Percentiles rank a stretch among this genome's conserved stretches.
Conservation (phyloP, 768 basidiomycete genomes). For the Podaxis sp. region DNA sequence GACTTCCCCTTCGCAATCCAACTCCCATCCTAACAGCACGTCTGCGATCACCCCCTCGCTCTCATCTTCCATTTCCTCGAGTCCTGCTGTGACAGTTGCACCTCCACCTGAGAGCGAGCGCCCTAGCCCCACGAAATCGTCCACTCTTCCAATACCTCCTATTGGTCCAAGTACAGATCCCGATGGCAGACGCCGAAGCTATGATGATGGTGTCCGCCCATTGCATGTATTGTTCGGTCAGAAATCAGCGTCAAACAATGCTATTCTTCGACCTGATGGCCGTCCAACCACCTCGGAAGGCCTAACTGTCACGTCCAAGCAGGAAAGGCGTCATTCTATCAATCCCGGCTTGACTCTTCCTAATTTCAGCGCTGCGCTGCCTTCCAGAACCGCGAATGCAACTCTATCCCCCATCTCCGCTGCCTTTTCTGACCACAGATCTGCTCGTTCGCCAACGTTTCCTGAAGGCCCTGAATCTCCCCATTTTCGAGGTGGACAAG, state of each 20-base stretch:
- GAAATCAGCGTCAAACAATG: slow-evolving; percentile 23
- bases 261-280: slow-evolving; percentile 16
- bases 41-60: slow-evolving; percentile 8
- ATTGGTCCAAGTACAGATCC: slow-evolving; percentile 20
- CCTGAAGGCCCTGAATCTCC: slow-evolving; percentile 14
- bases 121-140: slow-evolving; percentile 33
- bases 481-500: slow-evolving; percentile 4
- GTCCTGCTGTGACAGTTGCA: slow-evolving; percentile 38
- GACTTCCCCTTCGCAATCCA: slow-evolving; percentile 16
- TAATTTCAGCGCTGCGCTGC: slow-evolving; percentile 27
- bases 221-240: slow-evolving; percentile 35
- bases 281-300: slow-evolving; percentile 25
- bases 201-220: slow-evolving; percentile 46
- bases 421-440: slow-evolving; percentile 23
- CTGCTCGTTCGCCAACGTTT: slow-evolving; percentile 28
- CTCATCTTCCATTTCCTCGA: slow-evolving; percentile 1
- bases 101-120: slow-evolving; percentile 28
- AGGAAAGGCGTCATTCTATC: slow-evolving; percentile 49
- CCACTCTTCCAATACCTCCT: slow-evolving; percentile 40
- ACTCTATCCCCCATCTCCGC: slow-evolving; percentile 33
- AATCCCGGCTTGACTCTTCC: slow-evolving; percentile 43
- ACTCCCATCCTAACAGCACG: slow-evolving; percentile 13
- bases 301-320: slow-evolving; percentile 37
- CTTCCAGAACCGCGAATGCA: slow-evolving; percentile 24
- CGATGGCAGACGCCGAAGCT: slow-evolving; percentile 38